These are phyloP conservation scores for Lactarius trivialis DNA, from an alignment of 768 basidiomycete genomes.

Conservation along the genomic window DNA sequence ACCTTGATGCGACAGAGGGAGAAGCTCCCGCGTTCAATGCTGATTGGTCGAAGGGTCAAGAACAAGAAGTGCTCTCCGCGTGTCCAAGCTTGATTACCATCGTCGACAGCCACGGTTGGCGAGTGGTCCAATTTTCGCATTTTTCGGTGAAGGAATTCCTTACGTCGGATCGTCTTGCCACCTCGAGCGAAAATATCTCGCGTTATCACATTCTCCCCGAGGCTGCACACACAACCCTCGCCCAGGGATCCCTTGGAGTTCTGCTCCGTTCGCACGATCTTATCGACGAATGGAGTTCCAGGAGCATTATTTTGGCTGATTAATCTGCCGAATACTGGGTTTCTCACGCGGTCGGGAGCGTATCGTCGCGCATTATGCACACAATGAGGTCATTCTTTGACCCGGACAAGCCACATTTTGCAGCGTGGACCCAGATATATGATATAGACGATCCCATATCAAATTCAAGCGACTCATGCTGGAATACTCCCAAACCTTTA, in stretches of 20 bases:
- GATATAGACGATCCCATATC: no score
- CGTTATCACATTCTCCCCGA: not conserved
- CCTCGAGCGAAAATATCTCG: not conserved
- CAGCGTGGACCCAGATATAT: not conserved
- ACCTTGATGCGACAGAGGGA: not conserved
- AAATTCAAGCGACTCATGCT: no score
- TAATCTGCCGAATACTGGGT: not conserved
- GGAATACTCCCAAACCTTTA: not conserved
- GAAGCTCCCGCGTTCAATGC: not conserved
- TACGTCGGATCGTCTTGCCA: not conserved
- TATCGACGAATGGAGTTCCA: fast-evolving
- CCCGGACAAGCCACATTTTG: not conserved
- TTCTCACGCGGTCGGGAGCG: not conserved
- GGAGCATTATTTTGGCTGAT: not conserved
- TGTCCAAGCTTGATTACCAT: not conserved
- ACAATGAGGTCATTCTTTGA: not conserved
- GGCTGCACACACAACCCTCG: not conserved
- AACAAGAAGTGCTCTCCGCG: not conserved
- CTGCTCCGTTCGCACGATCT: not conserved
- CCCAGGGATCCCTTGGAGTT: not conserved
- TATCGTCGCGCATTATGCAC: not conserved
- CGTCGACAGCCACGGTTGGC: not conserved
- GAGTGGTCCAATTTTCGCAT: not conserved
- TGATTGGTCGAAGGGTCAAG: not conserved
- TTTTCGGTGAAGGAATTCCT: not conserved